Evolutionary conservation across 257 asterid species (phyloP).

Genomic region (Solanum piurae): DNA sequence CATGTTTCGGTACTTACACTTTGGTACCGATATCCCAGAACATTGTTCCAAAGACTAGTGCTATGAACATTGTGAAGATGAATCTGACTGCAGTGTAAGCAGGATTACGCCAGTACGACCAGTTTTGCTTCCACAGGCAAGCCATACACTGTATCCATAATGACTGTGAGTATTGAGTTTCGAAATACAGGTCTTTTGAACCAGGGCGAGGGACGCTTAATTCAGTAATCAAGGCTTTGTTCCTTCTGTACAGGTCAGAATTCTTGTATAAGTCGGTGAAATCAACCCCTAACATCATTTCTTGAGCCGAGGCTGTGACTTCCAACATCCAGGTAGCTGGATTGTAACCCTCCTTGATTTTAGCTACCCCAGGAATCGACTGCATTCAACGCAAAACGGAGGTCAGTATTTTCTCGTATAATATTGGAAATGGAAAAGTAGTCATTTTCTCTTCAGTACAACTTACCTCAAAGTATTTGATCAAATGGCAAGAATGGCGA

Average conservation of each 20-base stretch:
- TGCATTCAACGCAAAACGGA: not conserved
- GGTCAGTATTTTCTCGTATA: not conserved
- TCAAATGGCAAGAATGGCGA: slow-evolving; percentile 32
- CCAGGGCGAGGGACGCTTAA: slow-evolving; percentile 33
- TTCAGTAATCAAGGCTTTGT: slow-evolving; percentile 35
- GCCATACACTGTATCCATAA: slow-evolving; percentile 37
- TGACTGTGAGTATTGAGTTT: slow-evolving; percentile 28
- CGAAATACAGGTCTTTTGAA: slow-evolving; percentile 26
- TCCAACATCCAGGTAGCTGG: slow-evolving; percentile 79
- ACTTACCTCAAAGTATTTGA: slow-evolving; percentile 44
- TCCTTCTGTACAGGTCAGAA: slow-evolving; percentile 43
- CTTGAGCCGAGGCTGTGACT: slow-evolving; percentile 34
- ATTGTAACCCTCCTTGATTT: slow-evolving; percentile 44
- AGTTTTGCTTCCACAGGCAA: slow-evolving; percentile 47
- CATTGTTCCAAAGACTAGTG: slow-evolving; percentile 37
- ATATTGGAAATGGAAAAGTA: not conserved
- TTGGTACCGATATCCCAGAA: slow-evolving; percentile 53
- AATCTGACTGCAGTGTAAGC: slow-evolving; percentile 40
- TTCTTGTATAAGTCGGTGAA: slow-evolving; percentile 29
- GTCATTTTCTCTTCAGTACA: not conserved
- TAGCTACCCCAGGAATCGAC: slow-evolving; percentile 33
- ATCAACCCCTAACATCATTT: slow-evolving; percentile 29
- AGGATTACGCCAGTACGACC: slow-evolving; percentile 58
- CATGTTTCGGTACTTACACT: slow-evolving; percentile 14
- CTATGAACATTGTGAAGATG: slow-evolving; percentile 24